phyloP scores from a whole-genome alignment of 2,329 filamentous ascomycete genomes.

The Trichoderma simmonsii region DNA sequence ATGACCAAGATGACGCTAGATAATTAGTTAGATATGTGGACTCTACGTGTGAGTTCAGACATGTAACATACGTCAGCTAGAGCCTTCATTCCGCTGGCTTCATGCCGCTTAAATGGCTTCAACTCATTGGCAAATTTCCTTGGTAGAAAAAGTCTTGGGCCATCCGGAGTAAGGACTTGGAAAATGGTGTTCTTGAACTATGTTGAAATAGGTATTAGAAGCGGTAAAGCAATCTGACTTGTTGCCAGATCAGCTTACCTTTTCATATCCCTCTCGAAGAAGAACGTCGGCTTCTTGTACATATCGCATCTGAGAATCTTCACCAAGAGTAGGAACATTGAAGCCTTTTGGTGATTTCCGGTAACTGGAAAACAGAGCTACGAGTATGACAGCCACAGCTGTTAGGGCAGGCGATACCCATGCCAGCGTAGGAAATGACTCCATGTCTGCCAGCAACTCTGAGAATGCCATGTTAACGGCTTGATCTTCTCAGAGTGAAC shows the following conservation, averaged over 20 bases:
- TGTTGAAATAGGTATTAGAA: neutral
- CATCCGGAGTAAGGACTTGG: neutral
- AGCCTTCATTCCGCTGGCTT: neutral
- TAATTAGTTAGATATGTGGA: neutral
- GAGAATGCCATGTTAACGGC: neutral
- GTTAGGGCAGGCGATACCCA: neutral
- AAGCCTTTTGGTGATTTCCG: neutral
- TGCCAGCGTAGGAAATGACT: neutral
- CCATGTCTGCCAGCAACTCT: neutral
- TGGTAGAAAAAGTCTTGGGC: neutral
- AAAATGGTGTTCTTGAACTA: neutral
- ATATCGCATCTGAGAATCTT: neutral
- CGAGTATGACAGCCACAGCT: neutral
- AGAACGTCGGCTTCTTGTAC: neutral
- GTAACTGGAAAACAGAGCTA: neutral
- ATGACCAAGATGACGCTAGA: neutral
- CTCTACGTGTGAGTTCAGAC: neutral
- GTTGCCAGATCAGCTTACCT: neutral
- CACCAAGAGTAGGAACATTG: neutral
- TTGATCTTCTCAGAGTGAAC: neutral
- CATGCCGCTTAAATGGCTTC: neutral
- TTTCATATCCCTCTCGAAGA: slow-evolving; percentile 1
- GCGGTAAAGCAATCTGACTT: neutral
- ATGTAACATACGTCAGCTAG: neutral
- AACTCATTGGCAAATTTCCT: neutral